Evolutionary conservation across 2,329 filamentous ascomycete genomes (phyloP).

Genomic region (Pseudogymnoascus sp.): DNA sequence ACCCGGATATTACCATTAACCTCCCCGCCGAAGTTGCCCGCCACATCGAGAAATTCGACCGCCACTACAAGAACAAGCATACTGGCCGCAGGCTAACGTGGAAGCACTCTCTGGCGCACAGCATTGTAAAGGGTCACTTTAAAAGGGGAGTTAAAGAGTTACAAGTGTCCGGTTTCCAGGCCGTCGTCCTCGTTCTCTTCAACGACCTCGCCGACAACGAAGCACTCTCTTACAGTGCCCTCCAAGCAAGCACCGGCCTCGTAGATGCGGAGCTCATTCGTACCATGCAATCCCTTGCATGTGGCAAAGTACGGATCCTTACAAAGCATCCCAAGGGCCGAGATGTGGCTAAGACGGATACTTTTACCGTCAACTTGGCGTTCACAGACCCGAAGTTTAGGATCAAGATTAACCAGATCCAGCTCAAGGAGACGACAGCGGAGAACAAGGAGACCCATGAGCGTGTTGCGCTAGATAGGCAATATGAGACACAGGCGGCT

Average conservation of each 20-base stretch:
- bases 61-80: constrained; percentile 83
- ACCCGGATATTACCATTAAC: constrained; percentile 57
- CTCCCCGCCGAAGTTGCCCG: constrained; percentile 67
- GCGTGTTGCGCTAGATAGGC: constrained; percentile 76
- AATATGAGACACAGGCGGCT: constrained; percentile 94
- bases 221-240: constrained; percentile 65
- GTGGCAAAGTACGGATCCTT: constrained; percentile 77
- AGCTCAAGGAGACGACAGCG: constrained; percentile 89
- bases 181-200: constrained; percentile 82
- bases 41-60: constrained; percentile 74
- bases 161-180: constrained; percentile 85
- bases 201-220: constrained; percentile 58
- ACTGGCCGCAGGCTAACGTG: constrained; percentile 78
- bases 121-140: constrained; percentile 74
- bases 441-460: constrained; percentile 94
- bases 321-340: constrained; percentile 76
- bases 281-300: constrained; percentile 90
- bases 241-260: constrained; percentile 66
- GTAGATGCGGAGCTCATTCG: constrained; percentile 72
- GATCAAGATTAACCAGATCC: constrained; percentile 98
- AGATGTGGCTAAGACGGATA: constrained; percentile 71
- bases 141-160: constrained; percentile 77
- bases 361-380: constrained; percentile 69
- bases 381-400: constrained; percentile 79
- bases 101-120: constrained; percentile 91